Conservation (phyloP, 148 eudicot species). For the Camellia sinensis region DNA sequence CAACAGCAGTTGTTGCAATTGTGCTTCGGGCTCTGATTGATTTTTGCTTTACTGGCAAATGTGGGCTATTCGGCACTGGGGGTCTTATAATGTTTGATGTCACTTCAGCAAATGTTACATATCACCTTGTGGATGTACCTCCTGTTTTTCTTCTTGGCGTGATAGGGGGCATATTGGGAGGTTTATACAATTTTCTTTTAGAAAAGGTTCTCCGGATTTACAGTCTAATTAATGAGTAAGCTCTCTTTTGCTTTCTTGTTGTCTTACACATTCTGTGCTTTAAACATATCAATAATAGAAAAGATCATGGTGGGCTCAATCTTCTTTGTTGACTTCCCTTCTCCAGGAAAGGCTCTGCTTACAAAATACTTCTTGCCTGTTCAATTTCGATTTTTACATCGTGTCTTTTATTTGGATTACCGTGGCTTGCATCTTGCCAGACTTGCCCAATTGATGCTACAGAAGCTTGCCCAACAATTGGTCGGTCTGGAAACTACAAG, state of each 20-base stretch:
- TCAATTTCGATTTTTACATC: conserved; percentile 70
- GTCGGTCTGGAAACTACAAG: conserved; percentile 85
- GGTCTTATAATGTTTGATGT: conserved; percentile 95
- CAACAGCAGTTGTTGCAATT: conserved; percentile 83
- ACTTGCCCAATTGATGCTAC: conserved; percentile 61
- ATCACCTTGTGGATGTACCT: conserved; percentile 74
- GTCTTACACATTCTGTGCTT: neutral
- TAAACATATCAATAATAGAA: neutral
- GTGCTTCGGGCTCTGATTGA: conserved; percentile 85
- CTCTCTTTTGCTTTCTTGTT: conserved; percentile 11
- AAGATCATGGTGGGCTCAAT: conserved; percentile 1
- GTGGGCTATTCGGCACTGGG: conserved; percentile 95
- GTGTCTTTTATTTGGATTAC: conserved; percentile 83
- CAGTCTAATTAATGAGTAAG: conserved; percentile 67
- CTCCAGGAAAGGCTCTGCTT: conserved; percentile 67
- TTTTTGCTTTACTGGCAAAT: conserved; percentile 72
- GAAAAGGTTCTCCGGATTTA: conserved; percentile 63
- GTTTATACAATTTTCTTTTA: conserved; percentile 64
- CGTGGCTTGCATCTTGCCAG: conserved; percentile 86
- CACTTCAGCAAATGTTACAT: conserved; percentile 53
- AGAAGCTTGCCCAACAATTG: conserved; percentile 88
- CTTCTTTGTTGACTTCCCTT: conserved; percentile 9
- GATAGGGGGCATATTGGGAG: conserved; percentile 74
- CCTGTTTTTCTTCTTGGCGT: conserved; percentile 75
- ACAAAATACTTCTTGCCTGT: conserved; percentile 67